Evolutionary conservation across 805 yeast genomes (phyloP).

Genomic region (Kodamaea lidongshanica): DNA sequence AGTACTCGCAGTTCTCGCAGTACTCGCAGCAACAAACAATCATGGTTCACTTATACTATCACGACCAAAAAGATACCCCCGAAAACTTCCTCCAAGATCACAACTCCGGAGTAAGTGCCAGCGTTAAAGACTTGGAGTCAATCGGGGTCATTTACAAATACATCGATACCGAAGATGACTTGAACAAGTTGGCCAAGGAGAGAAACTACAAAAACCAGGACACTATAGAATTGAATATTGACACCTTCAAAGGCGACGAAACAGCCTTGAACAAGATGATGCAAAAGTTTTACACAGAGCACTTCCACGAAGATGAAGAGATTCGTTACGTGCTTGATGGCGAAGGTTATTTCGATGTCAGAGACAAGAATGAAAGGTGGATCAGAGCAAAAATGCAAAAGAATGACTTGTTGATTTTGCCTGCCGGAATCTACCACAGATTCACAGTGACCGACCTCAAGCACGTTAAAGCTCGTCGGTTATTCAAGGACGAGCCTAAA

Average conservation of each 20-base stretch:
- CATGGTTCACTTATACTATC: slow-evolving; percentile 48
- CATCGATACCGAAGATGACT: slow-evolving; percentile 45
- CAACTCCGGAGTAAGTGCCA: slow-evolving; percentile 58
- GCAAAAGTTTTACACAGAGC: slow-evolving; percentile 70
- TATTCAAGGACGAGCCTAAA: slow-evolving; percentile 92
- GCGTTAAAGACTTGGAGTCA: slow-evolving; percentile 41
- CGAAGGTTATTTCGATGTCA: slow-evolving; percentile 84
- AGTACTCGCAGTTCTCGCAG: too few relatives aligned
- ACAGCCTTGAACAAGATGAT: slow-evolving; percentile 57
- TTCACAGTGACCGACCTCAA: slow-evolving; percentile 65
- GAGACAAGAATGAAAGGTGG: slow-evolving; percentile 64
- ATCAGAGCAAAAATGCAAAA: slow-evolving; percentile 59
- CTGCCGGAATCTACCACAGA: slow-evolving; percentile 92
- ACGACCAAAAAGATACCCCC: slow-evolving; percentile 51
- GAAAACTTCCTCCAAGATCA: slow-evolving; percentile 64
- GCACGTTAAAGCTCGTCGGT: slow-evolving; percentile 68
- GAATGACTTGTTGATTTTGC: slow-evolving; percentile 68
- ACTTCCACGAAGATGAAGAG: slow-evolving; percentile 95
- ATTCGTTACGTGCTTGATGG: slow-evolving; percentile 87
- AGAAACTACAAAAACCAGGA: slow-evolving; percentile 81
- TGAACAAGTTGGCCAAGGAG: slow-evolving; percentile 60
- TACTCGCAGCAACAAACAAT: slow-evolving; percentile 1
- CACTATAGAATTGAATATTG: slow-evolving; percentile 52
- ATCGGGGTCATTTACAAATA: slow-evolving; percentile 67
- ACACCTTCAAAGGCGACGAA: slow-evolving; percentile 53